phyloP scores from a whole-genome alignment of 2,329 filamentous ascomycete genomes.

The Emmonsiellopsis sp. region DNA sequence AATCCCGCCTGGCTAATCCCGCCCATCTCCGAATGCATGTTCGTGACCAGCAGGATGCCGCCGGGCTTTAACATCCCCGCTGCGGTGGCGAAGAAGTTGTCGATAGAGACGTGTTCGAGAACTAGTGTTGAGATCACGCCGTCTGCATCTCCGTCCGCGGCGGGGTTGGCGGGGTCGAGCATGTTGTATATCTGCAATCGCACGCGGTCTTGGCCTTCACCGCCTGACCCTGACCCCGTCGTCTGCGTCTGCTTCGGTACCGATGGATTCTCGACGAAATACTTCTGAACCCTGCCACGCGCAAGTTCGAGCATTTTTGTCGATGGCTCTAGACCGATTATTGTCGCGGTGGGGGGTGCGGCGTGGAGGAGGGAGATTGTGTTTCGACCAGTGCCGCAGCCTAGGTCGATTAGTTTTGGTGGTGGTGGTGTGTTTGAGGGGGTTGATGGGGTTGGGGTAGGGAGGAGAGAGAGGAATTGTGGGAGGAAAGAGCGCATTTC shows the following conservation, averaged over 20 bases:
- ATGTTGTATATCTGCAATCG: slow-evolving; percentile 30
- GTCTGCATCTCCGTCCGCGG: slow-evolving; percentile 22
- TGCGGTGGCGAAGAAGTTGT: slow-evolving; percentile 48
- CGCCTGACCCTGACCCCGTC: not conserved
- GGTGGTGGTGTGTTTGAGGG: slow-evolving; percentile 7
- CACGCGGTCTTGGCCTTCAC: not conserved
- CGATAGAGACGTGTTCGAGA: slow-evolving; percentile 53
- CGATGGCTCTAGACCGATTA: slow-evolving; percentile 50
- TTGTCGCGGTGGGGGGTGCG: slow-evolving; percentile 18
- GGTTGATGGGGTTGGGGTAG: not conserved
- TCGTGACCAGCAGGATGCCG: slow-evolving; percentile 52
- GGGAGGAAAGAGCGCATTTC: slow-evolving; percentile 47
- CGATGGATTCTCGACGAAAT: not conserved
- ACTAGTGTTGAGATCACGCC: slow-evolving; percentile 54
- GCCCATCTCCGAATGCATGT: slow-evolving; percentile 62
- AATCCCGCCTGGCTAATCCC: slow-evolving; percentile 53
- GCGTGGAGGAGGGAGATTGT: slow-evolving; percentile 42
- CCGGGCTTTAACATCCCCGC: slow-evolving; percentile 35
- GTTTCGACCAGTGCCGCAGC: slow-evolving; percentile 58
- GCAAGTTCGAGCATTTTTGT: slow-evolving; percentile 51
- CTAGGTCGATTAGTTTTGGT: slow-evolving; percentile 48
- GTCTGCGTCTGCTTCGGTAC: not conserved
- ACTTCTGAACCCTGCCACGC: slow-evolving; percentile 23
- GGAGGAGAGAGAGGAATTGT: slow-evolving; percentile 32
- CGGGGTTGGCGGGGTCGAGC: slow-evolving; percentile 18